These are phyloP conservation scores for Recurvomyces mirabilis DNA, from an alignment of 495 filamentous ascomycete species.

Conservation along the genomic window DNA sequence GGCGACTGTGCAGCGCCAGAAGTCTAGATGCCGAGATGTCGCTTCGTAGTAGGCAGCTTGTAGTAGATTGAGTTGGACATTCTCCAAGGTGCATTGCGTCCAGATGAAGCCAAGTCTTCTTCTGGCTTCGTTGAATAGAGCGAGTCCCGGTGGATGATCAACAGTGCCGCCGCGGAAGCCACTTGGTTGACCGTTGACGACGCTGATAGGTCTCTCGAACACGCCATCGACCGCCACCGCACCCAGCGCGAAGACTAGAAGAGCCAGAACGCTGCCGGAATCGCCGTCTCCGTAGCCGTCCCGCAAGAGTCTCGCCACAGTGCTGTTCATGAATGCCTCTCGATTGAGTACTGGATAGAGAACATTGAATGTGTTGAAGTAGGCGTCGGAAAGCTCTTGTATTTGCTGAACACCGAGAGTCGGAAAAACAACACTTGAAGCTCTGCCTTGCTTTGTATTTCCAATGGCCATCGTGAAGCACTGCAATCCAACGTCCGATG, in stretches of 20 bases:
- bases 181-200: constrained; percentile 36
- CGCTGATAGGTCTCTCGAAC: constrained; percentile 35
- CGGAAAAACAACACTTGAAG: constrained; percentile 26
- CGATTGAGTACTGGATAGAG: constrained; percentile 45
- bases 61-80: constrained; percentile 46
- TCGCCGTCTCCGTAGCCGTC: constrained; percentile 40
- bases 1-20: constrained; percentile 43
- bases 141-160: constrained; percentile 41
- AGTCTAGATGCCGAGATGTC: constrained; percentile 35
- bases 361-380: constrained; percentile 47
- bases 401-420: constrained; percentile 40
- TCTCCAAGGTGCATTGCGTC: constrained; percentile 44
- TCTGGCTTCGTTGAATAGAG: constrained; percentile 49
- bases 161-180: constrained; percentile 42
- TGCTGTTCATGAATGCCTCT: constrained; percentile 39
- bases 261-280: constrained; percentile 38
- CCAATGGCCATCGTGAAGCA: constrained; percentile 6
- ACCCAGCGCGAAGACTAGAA: constrained; percentile 46
- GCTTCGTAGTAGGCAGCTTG: constrained; percentile 18
- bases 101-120: constrained; percentile 46
- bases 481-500: constrained; percentile 14
- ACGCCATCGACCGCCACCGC: constrained; percentile 41
- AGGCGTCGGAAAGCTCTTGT: constrained; percentile 38
- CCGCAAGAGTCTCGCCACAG: constrained; percentile 34
- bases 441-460: background rate